phyloP scores from a whole-genome alignment of 176 grass and related monocot species.

The Aegilops tauschii region DNA sequence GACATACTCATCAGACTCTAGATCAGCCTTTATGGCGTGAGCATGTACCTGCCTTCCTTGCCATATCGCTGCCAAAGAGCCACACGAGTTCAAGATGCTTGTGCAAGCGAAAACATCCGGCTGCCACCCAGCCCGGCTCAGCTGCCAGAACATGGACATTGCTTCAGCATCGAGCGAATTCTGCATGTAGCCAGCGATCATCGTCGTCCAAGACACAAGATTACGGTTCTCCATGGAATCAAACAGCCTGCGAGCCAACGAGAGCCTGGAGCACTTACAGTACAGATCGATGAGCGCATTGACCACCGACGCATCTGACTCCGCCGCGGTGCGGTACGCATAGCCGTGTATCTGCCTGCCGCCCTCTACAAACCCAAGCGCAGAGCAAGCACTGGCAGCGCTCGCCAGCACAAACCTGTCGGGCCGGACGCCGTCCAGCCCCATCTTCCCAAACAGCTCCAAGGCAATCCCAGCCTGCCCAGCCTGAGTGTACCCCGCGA shows the following conservation, averaged over 20 bases:
- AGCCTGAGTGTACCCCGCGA: slow-evolving; percentile 51
- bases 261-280: slow-evolving; percentile 59
- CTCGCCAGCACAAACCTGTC: slow-evolving; percentile 70
- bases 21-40: slow-evolving; percentile 57
- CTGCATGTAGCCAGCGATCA: slow-evolving; percentile 80
- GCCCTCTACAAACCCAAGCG: slow-evolving; percentile 44
- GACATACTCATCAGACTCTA: slow-evolving; percentile 60
- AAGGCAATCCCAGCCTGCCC: slow-evolving; percentile 38
- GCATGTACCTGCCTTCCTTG: slow-evolving; percentile 78
- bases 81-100: slow-evolving; percentile 69
- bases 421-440: slow-evolving; percentile 22
- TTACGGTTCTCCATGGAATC: slow-evolving; percentile 45
- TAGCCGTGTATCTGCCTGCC: slow-evolving; percentile 67
- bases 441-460: slow-evolving; percentile 61
- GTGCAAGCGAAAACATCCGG: slow-evolving; percentile 70
- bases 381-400: slow-evolving; percentile 61
- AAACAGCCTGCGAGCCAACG: slow-evolving; percentile 61
- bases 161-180: slow-evolving; percentile 55
- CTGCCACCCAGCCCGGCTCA: slow-evolving; percentile 52
- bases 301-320: slow-evolving; percentile 46
- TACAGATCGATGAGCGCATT: slow-evolving; percentile 66
- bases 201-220: slow-evolving; percentile 86
- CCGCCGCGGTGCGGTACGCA: slow-evolving; percentile 36
- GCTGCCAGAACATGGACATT: slow-evolving; percentile 51
- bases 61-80: slow-evolving; percentile 37